phyloP scores from a whole-genome alignment of 2,329 filamentous ascomycete species.

The Gaeumannomyces sp. region DNA sequence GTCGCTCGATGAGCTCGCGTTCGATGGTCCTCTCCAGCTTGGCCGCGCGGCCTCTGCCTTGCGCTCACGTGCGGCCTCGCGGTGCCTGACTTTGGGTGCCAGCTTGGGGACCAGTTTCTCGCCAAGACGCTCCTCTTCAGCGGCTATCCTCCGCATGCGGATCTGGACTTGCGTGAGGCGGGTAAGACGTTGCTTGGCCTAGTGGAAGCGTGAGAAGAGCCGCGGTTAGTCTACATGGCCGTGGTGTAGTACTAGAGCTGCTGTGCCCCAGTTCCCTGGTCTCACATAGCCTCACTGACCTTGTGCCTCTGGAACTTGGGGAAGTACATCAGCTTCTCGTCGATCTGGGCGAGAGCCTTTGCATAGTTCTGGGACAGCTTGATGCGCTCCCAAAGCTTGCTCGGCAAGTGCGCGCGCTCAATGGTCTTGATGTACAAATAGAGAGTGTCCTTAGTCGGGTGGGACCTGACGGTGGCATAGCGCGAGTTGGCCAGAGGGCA shows the following conservation, averaged over 20 bases:
- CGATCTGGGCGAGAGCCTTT: conserved; percentile 77
- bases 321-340: conserved; percentile 83
- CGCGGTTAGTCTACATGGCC: not conserved
- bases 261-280: not conserved
- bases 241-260: not conserved
- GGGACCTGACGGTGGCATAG: conserved; percentile 76
- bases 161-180: conserved; percentile 88
- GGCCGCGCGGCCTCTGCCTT: conserved; percentile 71
- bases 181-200: conserved; percentile 90
- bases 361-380: conserved; percentile 86
- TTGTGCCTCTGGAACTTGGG: conserved; percentile 91
- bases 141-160: conserved; percentile 69
- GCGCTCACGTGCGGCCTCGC: conserved; percentile 65
- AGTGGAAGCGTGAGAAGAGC: conserved; percentile 10
- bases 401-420: conserved; percentile 80
- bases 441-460: conserved; percentile 62
- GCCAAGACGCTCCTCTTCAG: conserved; percentile 82
- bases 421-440: conserved; percentile 98
- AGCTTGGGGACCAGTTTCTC: conserved; percentile 84
- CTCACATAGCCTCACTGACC: conserved; percentile 13
- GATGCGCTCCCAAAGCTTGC: conserved; percentile 91
- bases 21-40: conserved; percentile 97
- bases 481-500: conserved; percentile 87
- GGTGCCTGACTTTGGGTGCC: conserved; percentile 78
- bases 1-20: conserved; percentile 82